A percentile compares a stretch with the other conserved stretches of the same genome.
These are phyloP conservation scores for Stephanocyclus meneghinianus DNA, from an alignment of 352 stramenopile species.

Conservation along the genomic window DNA sequence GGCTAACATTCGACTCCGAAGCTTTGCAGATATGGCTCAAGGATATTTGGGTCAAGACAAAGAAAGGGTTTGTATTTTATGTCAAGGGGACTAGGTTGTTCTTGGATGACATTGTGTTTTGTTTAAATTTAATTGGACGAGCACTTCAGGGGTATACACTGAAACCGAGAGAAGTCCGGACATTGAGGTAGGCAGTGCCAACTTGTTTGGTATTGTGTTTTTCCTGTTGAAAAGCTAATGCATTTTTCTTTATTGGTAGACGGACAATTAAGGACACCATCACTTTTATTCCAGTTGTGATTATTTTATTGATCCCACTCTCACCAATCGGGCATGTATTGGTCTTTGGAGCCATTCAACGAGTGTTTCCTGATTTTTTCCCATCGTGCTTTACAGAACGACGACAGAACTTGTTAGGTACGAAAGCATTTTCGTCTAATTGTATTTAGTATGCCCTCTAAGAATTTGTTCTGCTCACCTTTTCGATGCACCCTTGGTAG, in stretches of 20 bases:
- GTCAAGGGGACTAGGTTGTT: constrained; percentile 83
- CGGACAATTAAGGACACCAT: constrained; percentile 87
- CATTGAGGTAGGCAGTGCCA: constrained; percentile 63
- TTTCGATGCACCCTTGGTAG: constrained; percentile 3
- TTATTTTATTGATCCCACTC: constrained; percentile 87
- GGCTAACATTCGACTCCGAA: constrained; percentile 76
- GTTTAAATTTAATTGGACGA: constrained; percentile 76
- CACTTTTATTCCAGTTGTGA: constrained; percentile 87
- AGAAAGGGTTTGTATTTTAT: constrained; percentile 85
- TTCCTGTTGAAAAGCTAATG: background rate
- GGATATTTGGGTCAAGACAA: constrained; percentile 78
- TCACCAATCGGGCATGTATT: constrained; percentile 86
- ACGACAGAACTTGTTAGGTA: constrained; percentile 84
- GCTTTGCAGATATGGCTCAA: constrained; percentile 65
- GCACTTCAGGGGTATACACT: constrained; percentile 85
- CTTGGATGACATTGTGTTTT: constrained; percentile 83
- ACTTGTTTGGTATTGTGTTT: background rate
- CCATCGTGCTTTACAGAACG: constrained; percentile 87
- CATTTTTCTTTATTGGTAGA: constrained; percentile 47
- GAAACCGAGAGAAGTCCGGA: constrained; percentile 86
- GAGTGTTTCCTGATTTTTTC: constrained; percentile 89
- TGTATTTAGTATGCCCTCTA: background rate
- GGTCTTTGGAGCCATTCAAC: constrained; percentile 87
- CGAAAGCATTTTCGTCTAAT: constrained; percentile 18
- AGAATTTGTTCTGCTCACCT: background rate